These are phyloP conservation scores for Comarum palustre DNA, from an alignment of 306 rosid species.

Conservation along the genomic window DNA sequence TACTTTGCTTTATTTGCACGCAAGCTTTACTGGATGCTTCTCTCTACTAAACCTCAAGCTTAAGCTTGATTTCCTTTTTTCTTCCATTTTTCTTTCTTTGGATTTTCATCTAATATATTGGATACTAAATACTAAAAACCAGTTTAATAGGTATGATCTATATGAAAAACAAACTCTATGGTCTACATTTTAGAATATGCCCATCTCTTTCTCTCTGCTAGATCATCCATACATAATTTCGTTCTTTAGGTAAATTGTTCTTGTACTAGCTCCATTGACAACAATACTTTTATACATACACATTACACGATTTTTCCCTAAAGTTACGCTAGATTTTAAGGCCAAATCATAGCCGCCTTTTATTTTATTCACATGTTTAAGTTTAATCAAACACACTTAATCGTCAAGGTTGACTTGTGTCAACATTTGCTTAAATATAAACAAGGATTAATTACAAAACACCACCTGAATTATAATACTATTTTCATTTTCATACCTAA, in stretches of 20 bases:
- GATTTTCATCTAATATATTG: neutral
- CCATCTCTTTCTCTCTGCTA: neutral
- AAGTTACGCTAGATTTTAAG: neutral
- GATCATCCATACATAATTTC: constrained; percentile 9
- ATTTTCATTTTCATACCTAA: no score
- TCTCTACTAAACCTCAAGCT: neutral
- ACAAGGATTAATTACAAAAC: neutral
- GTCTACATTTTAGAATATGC: neutral
- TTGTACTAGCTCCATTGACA: neutral
- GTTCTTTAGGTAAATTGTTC: neutral
- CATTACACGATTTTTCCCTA: neutral
- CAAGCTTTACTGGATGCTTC: constrained; percentile 9
- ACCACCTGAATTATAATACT: no score
- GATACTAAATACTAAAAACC: neutral
- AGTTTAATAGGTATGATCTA: neutral
- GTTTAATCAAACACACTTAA: constrained; percentile 10
- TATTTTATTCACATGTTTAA: constrained; percentile 17
- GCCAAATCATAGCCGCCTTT: neutral
- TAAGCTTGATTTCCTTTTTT: constrained; percentile 12
- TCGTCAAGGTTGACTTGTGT: constrained; percentile 26
- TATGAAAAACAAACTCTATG: neutral
- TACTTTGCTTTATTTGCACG: constrained; percentile 47
- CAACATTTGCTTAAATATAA: neutral
- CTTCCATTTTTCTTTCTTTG: neutral
- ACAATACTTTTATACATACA: neutral